These are phyloP conservation scores for Lactuca saligna DNA, from an alignment of 129 eudicot species.

Conservation along the genomic window DNA sequence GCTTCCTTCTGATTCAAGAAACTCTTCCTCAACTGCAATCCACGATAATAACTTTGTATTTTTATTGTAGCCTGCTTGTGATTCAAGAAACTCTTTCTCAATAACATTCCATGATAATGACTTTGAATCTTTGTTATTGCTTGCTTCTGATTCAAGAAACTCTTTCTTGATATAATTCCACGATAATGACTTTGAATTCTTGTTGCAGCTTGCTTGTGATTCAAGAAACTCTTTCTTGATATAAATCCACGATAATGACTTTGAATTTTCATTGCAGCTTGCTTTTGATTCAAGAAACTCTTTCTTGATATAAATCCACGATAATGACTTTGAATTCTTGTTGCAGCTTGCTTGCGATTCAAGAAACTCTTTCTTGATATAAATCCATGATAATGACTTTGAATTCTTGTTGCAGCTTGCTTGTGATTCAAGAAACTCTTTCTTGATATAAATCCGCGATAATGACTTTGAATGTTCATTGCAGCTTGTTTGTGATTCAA, in stretches of 20 bases:
- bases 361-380: slow-evolving; percentile 39
- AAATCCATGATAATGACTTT: slow-evolving; percentile 57
- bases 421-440: slow-evolving; percentile 45
- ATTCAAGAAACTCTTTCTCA: slow-evolving; percentile 40
- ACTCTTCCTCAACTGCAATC: slow-evolving; percentile 50
- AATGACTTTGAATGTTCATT: slow-evolving; percentile 47
- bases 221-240: slow-evolving; percentile 36
- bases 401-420: slow-evolving; percentile 50
- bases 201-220: slow-evolving; percentile 36
- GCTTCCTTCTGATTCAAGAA: slow-evolving; percentile 49
- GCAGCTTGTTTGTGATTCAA: slow-evolving; percentile 61
- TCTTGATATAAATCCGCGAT: slow-evolving; percentile 52
- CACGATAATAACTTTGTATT: slow-evolving; percentile 58
- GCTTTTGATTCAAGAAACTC: slow-evolving; percentile 42
- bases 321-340: slow-evolving; percentile 43
- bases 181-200: slow-evolving; percentile 57
- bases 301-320: slow-evolving; percentile 56
- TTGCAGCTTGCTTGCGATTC: slow-evolving; percentile 54
- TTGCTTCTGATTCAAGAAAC: slow-evolving; percentile 45
- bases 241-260: slow-evolving; percentile 50
- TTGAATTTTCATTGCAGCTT: slow-evolving; percentile 68
- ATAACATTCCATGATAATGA: slow-evolving; percentile 49
- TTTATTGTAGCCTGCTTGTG: slow-evolving; percentile 52
- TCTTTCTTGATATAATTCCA: slow-evolving; percentile 43
- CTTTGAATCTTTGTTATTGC: slow-evolving; percentile 56